Base-by-base conservation (phyloP, 225 moss, liverwort and hornwort species). In the Straminergon stramineum region DNA sequence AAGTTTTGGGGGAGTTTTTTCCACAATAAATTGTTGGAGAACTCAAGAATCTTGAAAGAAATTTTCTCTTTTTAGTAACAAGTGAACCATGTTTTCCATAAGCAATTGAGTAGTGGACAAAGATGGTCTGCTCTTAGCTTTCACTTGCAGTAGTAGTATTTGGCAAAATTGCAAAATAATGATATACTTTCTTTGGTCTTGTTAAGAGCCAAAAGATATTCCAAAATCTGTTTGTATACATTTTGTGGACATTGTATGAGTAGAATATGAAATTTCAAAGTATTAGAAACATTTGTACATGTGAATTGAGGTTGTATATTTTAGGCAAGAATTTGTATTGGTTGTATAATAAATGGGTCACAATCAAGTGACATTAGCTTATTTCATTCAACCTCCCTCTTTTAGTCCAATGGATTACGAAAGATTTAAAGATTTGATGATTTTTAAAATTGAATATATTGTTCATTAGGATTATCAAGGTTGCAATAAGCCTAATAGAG, bases 21-120 rank as follows among this genome's bases (percentile, higher is more conserved):
- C 10, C 1, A 5, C 15, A 43, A 16, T 1, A 71, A 43, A 27
- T 41, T 13, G 26, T 41, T 15, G 1, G 3, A 0, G 8, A 2
- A 41, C 0, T 9, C 16, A 17, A 73, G 10, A 73, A 43, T 43
- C 27, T 9, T 10, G 1, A 43, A 28, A 17, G 3, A 28, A 10
- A 10, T 8, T 26, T 48, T 71, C 4, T 8, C 26, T 26, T 71
- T 15, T 1, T 71, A n/a, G 2, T 24, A 41, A 23, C 2, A 7
- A 41, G 14, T 13, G 4, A 26, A 71, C 0, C 14, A 41, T 27
- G 3, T 41, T 70, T 70, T 70, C 5, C 0, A 24, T 0, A 43
- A 43, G 9, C 5, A 15, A 27, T 43, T 43, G 73, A 41, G 27
- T 43, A 27, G 7, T 41, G 0, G 15, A 2, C 0, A 26, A 1